Conservation (phyloP, 164 flowering plant genomes). For the Magnolia officinalis region DNA sequence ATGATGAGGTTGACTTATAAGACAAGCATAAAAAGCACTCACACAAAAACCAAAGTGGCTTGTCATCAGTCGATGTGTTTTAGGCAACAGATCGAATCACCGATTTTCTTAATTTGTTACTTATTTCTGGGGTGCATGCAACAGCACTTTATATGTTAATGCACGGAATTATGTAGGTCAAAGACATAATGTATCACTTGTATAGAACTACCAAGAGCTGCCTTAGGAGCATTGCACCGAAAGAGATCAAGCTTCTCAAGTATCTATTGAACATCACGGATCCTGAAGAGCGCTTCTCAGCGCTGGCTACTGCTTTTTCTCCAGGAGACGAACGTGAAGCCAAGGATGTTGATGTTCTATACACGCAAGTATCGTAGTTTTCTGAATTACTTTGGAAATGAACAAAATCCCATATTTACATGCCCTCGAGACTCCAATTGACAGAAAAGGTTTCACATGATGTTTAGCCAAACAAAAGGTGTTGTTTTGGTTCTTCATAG, state of each 20-base stretch:
- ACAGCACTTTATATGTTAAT: neutral
- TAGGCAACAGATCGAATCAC: too few relatives aligned
- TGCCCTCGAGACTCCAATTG: neutral
- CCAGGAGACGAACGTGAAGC: slow-evolving; percentile 69
- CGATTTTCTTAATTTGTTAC: too few relatives aligned
- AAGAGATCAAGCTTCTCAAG: slow-evolving; percentile 89
- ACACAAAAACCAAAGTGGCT: too few relatives aligned
- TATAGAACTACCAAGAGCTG: slow-evolving; percentile 86
- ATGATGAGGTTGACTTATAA: too few relatives aligned
- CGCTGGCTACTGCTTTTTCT: slow-evolving; percentile 84
- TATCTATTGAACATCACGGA: slow-evolving; percentile 79
- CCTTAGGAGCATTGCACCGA: slow-evolving; percentile 80
- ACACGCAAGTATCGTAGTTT: slow-evolving; percentile 53
- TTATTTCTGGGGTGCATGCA: too few relatives aligned
- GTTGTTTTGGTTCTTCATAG: too few relatives aligned
- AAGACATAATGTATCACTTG: slow-evolving; percentile 84
- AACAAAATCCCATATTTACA: too few relatives aligned
- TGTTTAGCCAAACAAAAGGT: neutral
- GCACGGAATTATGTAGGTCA: slow-evolving; percentile 53
- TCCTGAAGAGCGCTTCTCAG: slow-evolving; percentile 96
- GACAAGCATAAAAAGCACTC: too few relatives aligned
- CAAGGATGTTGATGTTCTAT: slow-evolving; percentile 58
- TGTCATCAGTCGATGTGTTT: too few relatives aligned
- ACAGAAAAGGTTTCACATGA: neutral
- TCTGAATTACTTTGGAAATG: neutral